phyloP scores from a whole-genome alignment of 495 filamentous ascomycete species.

The Penicillium malachiteum region DNA sequence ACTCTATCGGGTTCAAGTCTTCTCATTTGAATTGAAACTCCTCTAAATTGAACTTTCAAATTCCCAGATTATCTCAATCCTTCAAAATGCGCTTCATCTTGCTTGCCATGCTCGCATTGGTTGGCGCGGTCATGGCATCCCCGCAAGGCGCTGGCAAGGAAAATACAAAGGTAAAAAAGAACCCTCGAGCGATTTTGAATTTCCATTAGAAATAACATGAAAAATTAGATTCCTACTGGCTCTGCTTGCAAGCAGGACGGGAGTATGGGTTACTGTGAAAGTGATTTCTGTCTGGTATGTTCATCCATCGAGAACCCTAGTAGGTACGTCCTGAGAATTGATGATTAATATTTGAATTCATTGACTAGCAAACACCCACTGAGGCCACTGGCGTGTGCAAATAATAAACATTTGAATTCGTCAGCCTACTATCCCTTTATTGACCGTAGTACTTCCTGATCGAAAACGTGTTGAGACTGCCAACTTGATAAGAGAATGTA shows the following conservation, averaged over 20 bases:
- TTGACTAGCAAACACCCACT: background rate
- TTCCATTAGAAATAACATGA: too few relatives aligned
- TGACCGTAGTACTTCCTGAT: too few relatives aligned
- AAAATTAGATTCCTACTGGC: background rate
- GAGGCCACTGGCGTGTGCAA: background rate
- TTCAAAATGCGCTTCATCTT: conserved; percentile 3
- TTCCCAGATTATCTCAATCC: too few relatives aligned
- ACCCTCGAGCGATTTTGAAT: too few relatives aligned
- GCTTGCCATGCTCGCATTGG: background rate
- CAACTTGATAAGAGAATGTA: too few relatives aligned
- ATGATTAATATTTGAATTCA: background rate
- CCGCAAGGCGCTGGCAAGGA: background rate
- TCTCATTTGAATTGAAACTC: too few relatives aligned
- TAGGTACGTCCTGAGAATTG: background rate
- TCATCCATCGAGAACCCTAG: background rate
- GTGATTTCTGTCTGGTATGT: conserved; percentile 9
- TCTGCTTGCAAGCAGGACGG: conserved; percentile 4
- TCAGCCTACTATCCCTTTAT: too few relatives aligned
- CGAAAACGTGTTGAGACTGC: too few relatives aligned
- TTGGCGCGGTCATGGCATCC: conserved; percentile 1
- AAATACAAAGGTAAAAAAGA: background rate
- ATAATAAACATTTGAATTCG: too few relatives aligned
- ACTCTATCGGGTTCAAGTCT: background rate
- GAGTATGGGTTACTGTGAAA: conserved; percentile 4
- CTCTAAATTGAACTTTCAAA: too few relatives aligned